phyloP scores from a whole-genome alignment of 495 filamentous ascomycete genomes.

The Aspergillus wentii region DNA sequence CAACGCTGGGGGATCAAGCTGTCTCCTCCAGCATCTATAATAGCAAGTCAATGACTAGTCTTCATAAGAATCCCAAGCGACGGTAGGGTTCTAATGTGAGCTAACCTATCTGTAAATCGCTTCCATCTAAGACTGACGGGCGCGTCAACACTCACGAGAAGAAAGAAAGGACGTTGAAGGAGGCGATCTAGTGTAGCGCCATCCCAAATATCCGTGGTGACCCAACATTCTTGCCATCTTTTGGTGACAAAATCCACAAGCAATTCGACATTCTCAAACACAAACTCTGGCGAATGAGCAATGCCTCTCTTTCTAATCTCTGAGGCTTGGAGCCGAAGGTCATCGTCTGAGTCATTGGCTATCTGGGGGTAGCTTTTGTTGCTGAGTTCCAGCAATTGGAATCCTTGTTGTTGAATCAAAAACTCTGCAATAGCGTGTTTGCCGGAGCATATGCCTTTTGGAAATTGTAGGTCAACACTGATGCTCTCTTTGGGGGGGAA shows the following conservation, averaged over 20 bases:
- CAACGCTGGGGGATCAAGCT: constrained; percentile 50
- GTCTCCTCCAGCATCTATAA: constrained; percentile 37
- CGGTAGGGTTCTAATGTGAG: background rate
- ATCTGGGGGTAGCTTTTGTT: constrained; percentile 11
- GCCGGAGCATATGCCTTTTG: constrained; percentile 79
- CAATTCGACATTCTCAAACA: constrained; percentile 54
- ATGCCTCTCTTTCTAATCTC: constrained; percentile 15
- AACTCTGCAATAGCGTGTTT: constrained; percentile 83
- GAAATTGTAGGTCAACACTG: constrained; percentile 15
- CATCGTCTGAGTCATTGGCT: constrained; percentile 25
- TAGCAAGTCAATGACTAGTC: background rate
- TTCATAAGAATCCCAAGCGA: too few relatives aligned
- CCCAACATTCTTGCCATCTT: constrained; percentile 74
- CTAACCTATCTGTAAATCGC: constrained; percentile 57
- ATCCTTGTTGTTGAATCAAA: constrained; percentile 71
- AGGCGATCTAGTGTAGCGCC: constrained; percentile 66
- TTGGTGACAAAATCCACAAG: constrained; percentile 83
- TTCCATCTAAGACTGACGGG: constrained; percentile 79
- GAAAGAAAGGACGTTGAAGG: constrained; percentile 78
- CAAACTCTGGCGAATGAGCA: constrained; percentile 14
- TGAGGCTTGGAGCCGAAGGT: constrained; percentile 26
- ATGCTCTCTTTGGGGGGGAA: constrained; percentile 8
- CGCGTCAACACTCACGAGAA: constrained; percentile 87
- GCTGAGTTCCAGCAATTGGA: constrained; percentile 43
- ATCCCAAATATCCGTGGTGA: constrained; percentile 75